Evolutionary conservation across 2,329 filamentous ascomycete genomes (phyloP), one percentile per base, ranked within the genome.

Genomic region (Penicillium thymicola): DNA sequence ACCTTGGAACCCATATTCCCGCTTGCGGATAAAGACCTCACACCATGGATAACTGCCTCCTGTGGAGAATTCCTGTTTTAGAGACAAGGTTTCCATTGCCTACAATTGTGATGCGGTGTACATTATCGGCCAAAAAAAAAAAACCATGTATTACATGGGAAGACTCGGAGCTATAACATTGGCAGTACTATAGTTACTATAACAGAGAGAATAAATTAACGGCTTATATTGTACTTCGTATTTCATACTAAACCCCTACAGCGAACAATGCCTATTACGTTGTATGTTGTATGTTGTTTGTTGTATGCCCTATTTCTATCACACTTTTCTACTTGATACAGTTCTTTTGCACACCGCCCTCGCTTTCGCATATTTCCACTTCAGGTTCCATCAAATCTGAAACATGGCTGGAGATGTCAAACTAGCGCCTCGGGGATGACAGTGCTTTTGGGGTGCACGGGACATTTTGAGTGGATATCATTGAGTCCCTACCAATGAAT

Each of bases 321-420:
- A 21, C n/a, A 10, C 4, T 11, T 18, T 11, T 11, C 18, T 38
- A 8, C 36, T 37, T 18, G 36, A 37, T 10, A 37, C 36, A n/a
- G 8, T 46, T 46, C 6, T 16, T 18, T 21, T 11, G 11, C 18
- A 49, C 36, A 41, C 47, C 47, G 36, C 47, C 25, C 37, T 41
- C 36, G 18, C 11, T 32, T 42, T 28, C 18, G 36, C 27, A 42
- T 42, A 13, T 27, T 14, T 50, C 4, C 14, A 27, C 41, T 40
- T 32, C 21, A 32, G 50, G 54, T 48, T 57, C 50, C 54, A 45
- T 49, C 38, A 40, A 32, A 46, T 60, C 63, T 65, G 63, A 65
- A 65, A 65, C 64, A 65, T 61, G 60, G 56, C 56, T 59, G 44
- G 44, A 36, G 46, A 59, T 60, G 50, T 34, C 42, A 59, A 57